A percentile compares a stretch with the other conserved stretches of the same genome.
Conservation (phyloP, 495 filamentous ascomycete genomes). For the Neurospora sp. region DNA sequence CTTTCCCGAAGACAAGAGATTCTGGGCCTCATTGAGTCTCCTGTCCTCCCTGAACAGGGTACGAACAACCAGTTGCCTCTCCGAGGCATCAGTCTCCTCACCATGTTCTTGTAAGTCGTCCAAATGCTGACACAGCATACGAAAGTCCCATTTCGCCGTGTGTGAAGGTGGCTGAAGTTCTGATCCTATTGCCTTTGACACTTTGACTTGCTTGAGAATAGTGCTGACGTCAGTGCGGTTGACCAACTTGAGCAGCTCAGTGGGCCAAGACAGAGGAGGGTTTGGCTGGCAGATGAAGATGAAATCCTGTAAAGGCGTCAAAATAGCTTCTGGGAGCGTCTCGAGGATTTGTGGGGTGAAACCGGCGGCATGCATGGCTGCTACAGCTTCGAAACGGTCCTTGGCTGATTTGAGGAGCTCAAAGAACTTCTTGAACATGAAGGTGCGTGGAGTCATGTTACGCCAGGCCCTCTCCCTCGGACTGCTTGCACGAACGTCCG, state of each 20-base stretch:
- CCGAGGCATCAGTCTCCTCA: constrained; percentile 51
- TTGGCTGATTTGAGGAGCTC: constrained; percentile 23
- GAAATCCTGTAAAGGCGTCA: constrained; percentile 70
- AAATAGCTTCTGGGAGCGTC: constrained; percentile 73
- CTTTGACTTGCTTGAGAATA: constrained; percentile 46
- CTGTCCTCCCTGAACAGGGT: constrained; percentile 86
- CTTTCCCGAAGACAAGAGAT: constrained; percentile 67
- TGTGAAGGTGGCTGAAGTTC: constrained; percentile 47
- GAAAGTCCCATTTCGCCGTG: constrained; percentile 58
- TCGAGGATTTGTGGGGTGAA: constrained; percentile 53
- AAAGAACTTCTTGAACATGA: constrained; percentile 54
- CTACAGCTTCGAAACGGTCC: constrained; percentile 40
- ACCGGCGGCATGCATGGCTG: constrained; percentile 50
- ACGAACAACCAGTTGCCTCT: constrained; percentile 69
- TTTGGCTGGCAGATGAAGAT: constrained; percentile 71
- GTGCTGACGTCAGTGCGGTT: constrained; percentile 71
- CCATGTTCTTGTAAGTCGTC: constrained; percentile 29
- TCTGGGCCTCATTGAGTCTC: constrained; percentile 70
- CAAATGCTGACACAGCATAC: constrained; percentile 47
- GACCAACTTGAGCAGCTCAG: constrained; percentile 60
- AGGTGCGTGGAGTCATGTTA: constrained; percentile 45
- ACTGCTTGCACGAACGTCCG: background rate
- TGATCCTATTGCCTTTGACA: constrained; percentile 27
- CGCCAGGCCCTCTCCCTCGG: constrained; percentile 16
- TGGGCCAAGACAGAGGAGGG: constrained; percentile 69